phyloP scores from a whole-genome alignment of 2,329 filamentous ascomycete species.

The Microascus cirrosus region DNA sequence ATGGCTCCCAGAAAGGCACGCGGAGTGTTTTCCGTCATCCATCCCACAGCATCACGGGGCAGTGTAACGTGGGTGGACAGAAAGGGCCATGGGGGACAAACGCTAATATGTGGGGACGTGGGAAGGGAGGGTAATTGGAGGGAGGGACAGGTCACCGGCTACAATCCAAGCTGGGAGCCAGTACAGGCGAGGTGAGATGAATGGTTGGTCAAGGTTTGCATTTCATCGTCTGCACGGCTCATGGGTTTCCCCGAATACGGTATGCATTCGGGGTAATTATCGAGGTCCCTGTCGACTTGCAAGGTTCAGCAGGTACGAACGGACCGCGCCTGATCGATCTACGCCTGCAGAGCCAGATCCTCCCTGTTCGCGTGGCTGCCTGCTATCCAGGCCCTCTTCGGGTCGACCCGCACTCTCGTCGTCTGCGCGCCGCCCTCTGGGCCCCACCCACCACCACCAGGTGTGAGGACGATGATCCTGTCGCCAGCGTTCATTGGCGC shows the following conservation, averaged over 20 bases:
- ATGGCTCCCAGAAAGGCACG: background rate
- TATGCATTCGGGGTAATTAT: no score
- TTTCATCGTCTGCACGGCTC: no score
- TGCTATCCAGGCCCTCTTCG: constrained; percentile 38
- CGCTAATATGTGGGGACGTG: background rate
- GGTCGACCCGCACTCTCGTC: constrained; percentile 42
- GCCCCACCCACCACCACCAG: constrained; percentile 67
- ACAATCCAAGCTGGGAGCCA: no score
- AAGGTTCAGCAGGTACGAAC: background rate
- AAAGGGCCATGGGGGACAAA: background rate
- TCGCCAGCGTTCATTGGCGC: constrained; percentile 67
- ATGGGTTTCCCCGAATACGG: no score
- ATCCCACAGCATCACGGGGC: background rate
- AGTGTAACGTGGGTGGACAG: background rate
- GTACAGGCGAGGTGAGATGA: no score
- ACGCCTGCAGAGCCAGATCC: constrained; percentile 47
- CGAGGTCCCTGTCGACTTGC: background rate
- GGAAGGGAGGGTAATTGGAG: background rate
- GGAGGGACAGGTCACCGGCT: no score
- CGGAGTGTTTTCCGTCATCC: background rate
- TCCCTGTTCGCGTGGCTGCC: constrained; percentile 47
- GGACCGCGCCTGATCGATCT: background rate
- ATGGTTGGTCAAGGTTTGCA: no score
- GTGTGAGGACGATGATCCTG: constrained; percentile 65
- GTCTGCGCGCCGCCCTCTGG: constrained; percentile 37